These are phyloP conservation scores for Gynochthodes officinalis DNA, from an alignment of 257 asterid species.

Conservation along the genomic window DNA sequence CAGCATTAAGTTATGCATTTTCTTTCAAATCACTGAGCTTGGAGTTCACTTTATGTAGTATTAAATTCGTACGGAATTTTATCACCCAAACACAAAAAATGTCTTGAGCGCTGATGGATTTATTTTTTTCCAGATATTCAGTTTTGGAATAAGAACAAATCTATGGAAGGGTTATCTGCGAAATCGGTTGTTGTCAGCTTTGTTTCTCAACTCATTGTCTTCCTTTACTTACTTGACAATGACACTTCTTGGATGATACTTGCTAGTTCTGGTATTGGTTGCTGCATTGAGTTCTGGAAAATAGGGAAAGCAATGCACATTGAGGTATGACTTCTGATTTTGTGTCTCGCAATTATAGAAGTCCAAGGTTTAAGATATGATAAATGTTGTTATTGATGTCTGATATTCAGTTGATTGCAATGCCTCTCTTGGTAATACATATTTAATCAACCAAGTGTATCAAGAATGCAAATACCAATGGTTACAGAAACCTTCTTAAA, in stretches of 20 bases:
- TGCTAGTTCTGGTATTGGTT: slow-evolving; percentile 96
- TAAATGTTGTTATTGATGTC: background rate
- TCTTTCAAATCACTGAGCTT: background rate
- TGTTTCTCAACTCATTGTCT: slow-evolving; percentile 79
- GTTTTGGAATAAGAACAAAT: slow-evolving; percentile 98
- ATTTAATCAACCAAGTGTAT: background rate
- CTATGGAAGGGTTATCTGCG: slow-evolving; percentile 98
- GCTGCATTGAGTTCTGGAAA: slow-evolving; percentile 99
- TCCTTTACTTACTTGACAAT: slow-evolving; percentile 94
- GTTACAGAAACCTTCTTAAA: background rate
- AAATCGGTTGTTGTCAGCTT: slow-evolving; percentile 91
- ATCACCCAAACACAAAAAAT: no score
- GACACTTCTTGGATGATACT: slow-evolving; percentile 99
- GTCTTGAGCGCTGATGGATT: background rate
- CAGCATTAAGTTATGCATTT: slow-evolving; percentile 5
- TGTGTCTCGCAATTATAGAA: background rate
- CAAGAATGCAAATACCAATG: background rate
- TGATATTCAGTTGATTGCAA: background rate
- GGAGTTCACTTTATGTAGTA: background rate
- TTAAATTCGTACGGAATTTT: background rate
- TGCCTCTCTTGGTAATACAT: background rate
- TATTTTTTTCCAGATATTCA: slow-evolving; percentile 73
- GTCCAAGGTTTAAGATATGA: background rate
- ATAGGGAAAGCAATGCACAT: slow-evolving; percentile 99
- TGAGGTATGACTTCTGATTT: slow-evolving; percentile 53